Evolutionary conservation across 805 yeast species (phyloP), one percentile per base, ranked within the genome.

Genomic region (Zygosaccharomyces lentus): DNA sequence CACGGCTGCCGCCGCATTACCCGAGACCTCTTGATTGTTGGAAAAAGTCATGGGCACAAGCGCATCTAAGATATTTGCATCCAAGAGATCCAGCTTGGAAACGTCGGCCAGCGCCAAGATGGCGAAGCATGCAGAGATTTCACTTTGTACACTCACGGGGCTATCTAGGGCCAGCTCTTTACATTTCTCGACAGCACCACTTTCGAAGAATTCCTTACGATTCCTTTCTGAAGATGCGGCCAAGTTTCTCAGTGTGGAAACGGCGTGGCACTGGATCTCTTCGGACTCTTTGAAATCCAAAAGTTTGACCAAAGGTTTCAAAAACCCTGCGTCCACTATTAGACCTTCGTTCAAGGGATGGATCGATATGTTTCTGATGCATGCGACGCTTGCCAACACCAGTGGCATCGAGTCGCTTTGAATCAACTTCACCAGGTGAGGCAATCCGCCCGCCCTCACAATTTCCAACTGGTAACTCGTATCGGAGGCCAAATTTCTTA

Each of bases 241-340:
- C 57, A 93, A 76, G 66, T 93, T 93, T 67, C 99, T 80, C 61
- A 93, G 75, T 7, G 98, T 90, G 2, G 97, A 90, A 24, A 93
- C 96, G 2, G 98, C 95, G 69, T 93, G 99, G 65, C 99, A 93
- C 71, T 91, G 96, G 53, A 93, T 91, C 70, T 93, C 99, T 65
- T 91, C 96, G 55, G 87, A 85, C 59, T 87, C 96, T 42, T 80
- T 78, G 65, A 83, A 87, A 64, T 84, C 90, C 54, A 93, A 79
- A 50, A 93, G 73, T 8, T 82, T 77, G 13, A 93, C 96, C 56
- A 93, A 76, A 8, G 99, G 98, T 59, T 83, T 82, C 59, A 93
- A 75, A 70, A 93, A 93, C 1, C 99, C 99, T 4, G 98, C 96
- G 54, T 93, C 97, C 46, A 93, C 93, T 39, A 93, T 93, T 47